Evolutionary conservation across 495 filamentous ascomycete genomes (phyloP).

Genomic region (Aspergillus sclerotioniger): DNA sequence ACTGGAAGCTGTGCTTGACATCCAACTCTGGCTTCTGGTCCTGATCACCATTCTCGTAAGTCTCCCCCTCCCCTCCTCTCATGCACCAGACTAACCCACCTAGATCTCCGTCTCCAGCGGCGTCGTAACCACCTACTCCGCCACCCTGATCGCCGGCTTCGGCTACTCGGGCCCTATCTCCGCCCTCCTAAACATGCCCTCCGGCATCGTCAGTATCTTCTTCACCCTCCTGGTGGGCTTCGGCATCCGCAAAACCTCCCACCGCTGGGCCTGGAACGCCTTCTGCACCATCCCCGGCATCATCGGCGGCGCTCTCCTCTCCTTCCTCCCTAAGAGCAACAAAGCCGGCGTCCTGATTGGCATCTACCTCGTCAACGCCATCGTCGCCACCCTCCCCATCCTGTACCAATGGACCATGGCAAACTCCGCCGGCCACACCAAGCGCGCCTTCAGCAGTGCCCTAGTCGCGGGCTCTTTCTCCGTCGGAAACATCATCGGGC

Average conservation of each 20-base stretch:
- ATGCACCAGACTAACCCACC: conserved; percentile 5
- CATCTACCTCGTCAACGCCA: conserved; percentile 62
- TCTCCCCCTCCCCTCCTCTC: not conserved
- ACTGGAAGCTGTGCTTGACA: conserved; percentile 29
- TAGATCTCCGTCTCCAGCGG: conserved; percentile 56
- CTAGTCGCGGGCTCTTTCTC: conserved; percentile 57
- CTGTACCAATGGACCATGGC: conserved; percentile 50
- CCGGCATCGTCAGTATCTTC: conserved; percentile 56
- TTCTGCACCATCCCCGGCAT: conserved; percentile 47
- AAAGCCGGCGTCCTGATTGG: conserved; percentile 55
- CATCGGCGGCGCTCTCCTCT: conserved; percentile 58
- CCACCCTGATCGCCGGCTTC: conserved; percentile 56
- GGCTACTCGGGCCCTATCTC: conserved; percentile 51
- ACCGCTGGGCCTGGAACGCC: conserved; percentile 53
- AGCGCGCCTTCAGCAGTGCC: conserved; percentile 53
- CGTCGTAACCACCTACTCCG: conserved; percentile 60
- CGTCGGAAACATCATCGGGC: conserved; percentile 46
- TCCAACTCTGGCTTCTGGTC: conserved; percentile 38
- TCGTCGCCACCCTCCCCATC: conserved; percentile 40
- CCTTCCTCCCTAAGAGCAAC: conserved; percentile 50
- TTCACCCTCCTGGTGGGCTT: conserved; percentile 54
- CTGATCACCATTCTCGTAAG: conserved; percentile 34
- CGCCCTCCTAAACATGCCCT: conserved; percentile 64
- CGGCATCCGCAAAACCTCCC: conserved; percentile 38
- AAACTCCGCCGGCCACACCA: conserved; percentile 50